Evolutionary conservation across 2,329 filamentous ascomycete genomes (phyloP).

Genomic region (Xylariaceae sp.): DNA sequence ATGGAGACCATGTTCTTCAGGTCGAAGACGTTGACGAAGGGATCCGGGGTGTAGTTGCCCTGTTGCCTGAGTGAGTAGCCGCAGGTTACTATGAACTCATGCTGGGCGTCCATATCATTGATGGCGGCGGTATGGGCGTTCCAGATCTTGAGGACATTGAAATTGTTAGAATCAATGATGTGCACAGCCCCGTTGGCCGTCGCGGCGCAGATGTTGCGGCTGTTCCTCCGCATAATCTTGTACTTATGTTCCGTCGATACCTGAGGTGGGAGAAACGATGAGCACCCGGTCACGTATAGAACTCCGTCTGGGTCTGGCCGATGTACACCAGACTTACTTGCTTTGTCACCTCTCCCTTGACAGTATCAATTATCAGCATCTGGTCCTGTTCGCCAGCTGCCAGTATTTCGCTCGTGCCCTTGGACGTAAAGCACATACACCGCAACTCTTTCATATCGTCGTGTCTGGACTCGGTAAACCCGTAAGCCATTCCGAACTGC

Average conservation of each 20-base stretch:
- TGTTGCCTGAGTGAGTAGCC: conserved; percentile 83
- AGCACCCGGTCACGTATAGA: not conserved
- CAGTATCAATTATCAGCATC: conserved; percentile 73
- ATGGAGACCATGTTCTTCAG: conserved; percentile 85
- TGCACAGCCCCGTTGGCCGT: conserved; percentile 79
- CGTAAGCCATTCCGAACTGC: conserved; percentile 10
- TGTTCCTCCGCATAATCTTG: conserved; percentile 79
- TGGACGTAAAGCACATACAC: conserved; percentile 94
- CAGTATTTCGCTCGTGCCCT: conserved; percentile 75
- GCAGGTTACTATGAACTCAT: conserved; percentile 92
- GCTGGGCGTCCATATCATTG: conserved; percentile 95
- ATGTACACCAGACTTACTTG: conserved; percentile 43
- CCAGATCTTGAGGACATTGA: conserved; percentile 80
- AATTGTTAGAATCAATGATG: conserved; percentile 74
- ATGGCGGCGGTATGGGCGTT: conserved; percentile 84
- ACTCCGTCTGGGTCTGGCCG: not conserved
- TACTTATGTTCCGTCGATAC: conserved; percentile 72
- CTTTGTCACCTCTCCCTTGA: conserved; percentile 68
- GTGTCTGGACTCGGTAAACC: conserved; percentile 44
- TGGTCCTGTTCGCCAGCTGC: conserved; percentile 80
- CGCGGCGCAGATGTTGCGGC: conserved; percentile 86
- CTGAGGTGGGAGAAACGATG: conserved; percentile 35
- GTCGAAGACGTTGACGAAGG: conserved; percentile 92
- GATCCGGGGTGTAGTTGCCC: conserved; percentile 78
- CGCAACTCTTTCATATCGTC: conserved; percentile 78